These are phyloP conservation scores for Gossypium trilobum DNA, from an alignment of 441 rosid species.

Conservation along the genomic window DNA sequence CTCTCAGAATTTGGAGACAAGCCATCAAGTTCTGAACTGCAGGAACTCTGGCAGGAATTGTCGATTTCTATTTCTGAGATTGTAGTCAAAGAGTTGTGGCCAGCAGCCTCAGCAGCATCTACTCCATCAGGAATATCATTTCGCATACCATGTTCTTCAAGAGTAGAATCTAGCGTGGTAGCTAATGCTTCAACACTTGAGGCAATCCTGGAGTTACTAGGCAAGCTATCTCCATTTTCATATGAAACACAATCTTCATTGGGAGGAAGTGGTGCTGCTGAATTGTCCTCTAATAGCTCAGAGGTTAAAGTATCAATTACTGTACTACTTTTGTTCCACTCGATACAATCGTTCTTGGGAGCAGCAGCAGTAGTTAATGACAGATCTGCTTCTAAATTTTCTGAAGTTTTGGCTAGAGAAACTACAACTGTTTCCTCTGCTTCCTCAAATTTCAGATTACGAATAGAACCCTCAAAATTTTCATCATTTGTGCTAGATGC, in stretches of 20 bases:
- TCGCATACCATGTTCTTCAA: constrained; percentile 22
- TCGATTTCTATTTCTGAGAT: constrained; percentile 56
- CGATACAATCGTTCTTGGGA: constrained; percentile 24
- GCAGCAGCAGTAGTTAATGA: constrained; percentile 15
- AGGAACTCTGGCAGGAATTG: constrained; percentile 27
- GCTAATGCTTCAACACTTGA: constrained; percentile 30
- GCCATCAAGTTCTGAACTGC: constrained; percentile 33
- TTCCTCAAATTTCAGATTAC: constrained; percentile 26
- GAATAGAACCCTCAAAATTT: constrained; percentile 31
- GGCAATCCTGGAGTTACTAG: constrained; percentile 24
- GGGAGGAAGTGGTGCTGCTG: constrained; percentile 22
- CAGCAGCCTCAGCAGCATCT: constrained; percentile 33
- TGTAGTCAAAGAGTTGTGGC: constrained; percentile 32
- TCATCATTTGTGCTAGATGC: constrained; percentile 30
- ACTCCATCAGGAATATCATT: constrained; percentile 23
- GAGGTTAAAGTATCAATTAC: constrained; percentile 33
- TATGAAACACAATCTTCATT: constrained; percentile 19
- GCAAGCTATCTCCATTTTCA: constrained; percentile 32
- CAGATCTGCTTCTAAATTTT: constrained; percentile 26
- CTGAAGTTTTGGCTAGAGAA: constrained; percentile 32
- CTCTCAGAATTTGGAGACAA: constrained; percentile 28
- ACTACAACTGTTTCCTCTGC: constrained; percentile 29
- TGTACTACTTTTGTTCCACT: constrained; percentile 25
- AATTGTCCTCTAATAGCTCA: constrained; percentile 35
- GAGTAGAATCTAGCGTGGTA: constrained; percentile 27